phyloP scores from a whole-genome alignment of 306 rosid species.

The Benincasa hispida region DNA sequence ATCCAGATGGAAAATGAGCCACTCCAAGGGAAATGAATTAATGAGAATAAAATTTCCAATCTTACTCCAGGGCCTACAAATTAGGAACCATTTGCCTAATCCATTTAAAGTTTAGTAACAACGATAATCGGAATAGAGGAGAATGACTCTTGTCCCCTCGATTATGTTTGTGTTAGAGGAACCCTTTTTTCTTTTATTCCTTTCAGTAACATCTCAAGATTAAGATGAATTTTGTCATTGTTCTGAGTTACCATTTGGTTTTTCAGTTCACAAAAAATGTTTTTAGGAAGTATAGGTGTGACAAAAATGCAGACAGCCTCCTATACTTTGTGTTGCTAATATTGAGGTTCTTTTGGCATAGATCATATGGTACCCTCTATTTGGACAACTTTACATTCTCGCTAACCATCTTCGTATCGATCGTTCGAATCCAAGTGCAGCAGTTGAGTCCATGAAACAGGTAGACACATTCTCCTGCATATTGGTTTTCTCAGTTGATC shows the following conservation, averaged over 20 bases:
- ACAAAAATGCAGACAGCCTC: not conserved
- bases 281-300: not conserved
- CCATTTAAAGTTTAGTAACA: too few species aligned
- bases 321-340: not conserved
- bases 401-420: conserved; percentile 63
- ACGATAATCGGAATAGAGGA: too few species aligned
- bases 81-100: too few species aligned
- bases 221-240: not conserved
- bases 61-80: too few species aligned
- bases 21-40: too few species aligned
- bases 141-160: not conserved
- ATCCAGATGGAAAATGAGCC: too few species aligned
- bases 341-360: conserved; percentile 13
- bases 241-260: not conserved
- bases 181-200: not conserved
- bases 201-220: not conserved
- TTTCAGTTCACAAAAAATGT: not conserved
- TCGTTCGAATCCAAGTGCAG: conserved; percentile 43
- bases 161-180: not conserved
- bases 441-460: conserved; percentile 47
- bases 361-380: conserved; percentile 56
- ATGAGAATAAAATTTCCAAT: too few species aligned
- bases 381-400: conserved; percentile 54
- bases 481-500: not conserved
- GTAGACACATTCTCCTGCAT: conserved; percentile 13